A percentile compares a stretch with the other conserved stretches of the same genome.
These are phyloP conservation scores for Aspergillus spinulosporus DNA, from an alignment of 2,329 filamentous ascomycete genomes.

Conservation along the genomic window DNA sequence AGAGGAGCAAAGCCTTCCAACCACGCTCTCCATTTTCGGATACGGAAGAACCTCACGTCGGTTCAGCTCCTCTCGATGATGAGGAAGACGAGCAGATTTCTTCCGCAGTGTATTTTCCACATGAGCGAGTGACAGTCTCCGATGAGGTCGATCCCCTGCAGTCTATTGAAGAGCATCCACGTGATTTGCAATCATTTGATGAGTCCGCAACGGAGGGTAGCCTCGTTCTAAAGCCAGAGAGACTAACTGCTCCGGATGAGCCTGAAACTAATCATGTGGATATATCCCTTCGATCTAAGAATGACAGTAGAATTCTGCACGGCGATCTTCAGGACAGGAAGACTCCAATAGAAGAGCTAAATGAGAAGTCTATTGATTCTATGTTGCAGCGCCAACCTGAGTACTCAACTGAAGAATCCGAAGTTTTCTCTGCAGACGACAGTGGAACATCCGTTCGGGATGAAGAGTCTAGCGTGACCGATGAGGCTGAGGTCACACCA, in stretches of 20 bases:
- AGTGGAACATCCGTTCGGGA: conserved; percentile 44
- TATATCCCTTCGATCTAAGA: conserved; percentile 61
- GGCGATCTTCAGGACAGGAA: conserved; percentile 54
- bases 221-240: conserved; percentile 32
- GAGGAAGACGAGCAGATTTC: conserved; percentile 67
- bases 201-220: conserved; percentile 28
- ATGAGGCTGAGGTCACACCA: conserved; percentile 54
- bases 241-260: conserved; percentile 27
- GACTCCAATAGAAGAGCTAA: conserved; percentile 40
- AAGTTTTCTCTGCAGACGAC: conserved; percentile 46
- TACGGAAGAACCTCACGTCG: conserved; percentile 25
- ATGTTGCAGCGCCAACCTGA: conserved; percentile 41
- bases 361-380: conserved; percentile 37
- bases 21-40: conserved; percentile 24
- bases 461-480: conserved; percentile 56
- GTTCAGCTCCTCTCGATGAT: conserved; percentile 45
- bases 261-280: conserved; percentile 56
- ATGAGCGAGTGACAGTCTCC: conserved; percentile 50
- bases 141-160: conserved; percentile 31
- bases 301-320: conserved; percentile 61
- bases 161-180: conserved; percentile 23
- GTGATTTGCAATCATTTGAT: conserved; percentile 28
- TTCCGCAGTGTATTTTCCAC: conserved; percentile 64
- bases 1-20: conserved; percentile 32
- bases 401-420: conserved; percentile 45